phyloP scores from a whole-genome alignment of 805 yeast species.

The Wickerhamomyces hampshirensis region DNA sequence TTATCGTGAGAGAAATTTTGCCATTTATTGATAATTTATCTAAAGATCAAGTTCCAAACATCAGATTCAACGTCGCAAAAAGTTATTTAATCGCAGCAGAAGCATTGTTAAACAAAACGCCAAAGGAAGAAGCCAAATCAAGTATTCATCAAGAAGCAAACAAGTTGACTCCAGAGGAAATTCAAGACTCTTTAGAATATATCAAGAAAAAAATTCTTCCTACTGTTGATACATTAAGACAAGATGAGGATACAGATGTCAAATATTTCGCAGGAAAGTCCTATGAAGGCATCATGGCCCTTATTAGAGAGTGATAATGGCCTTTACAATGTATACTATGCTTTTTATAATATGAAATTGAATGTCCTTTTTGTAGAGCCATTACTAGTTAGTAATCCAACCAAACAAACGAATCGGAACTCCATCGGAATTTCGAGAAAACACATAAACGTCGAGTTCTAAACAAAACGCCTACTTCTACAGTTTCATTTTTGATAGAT shows the following conservation, averaged over 20 bases:
- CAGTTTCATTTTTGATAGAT: background rate
- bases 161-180: slow-evolving; percentile 9
- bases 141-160: slow-evolving; percentile 2
- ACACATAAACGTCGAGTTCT: too few species aligned
- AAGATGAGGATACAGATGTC: slow-evolving; percentile 85
- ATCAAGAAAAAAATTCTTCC: slow-evolving; percentile 55
- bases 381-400: too few species aligned
- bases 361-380: too few species aligned
- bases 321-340: too few species aligned
- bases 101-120: slow-evolving; percentile 33
- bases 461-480: too few species aligned
- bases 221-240: slow-evolving; percentile 54
- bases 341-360: too few species aligned
- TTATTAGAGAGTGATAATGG: background rate
- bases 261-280: slow-evolving; percentile 77
- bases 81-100: slow-evolving; percentile 61
- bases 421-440: too few species aligned
- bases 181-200: slow-evolving; percentile 25
- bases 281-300: slow-evolving; percentile 28
- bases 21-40: slow-evolving; percentile 75
- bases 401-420: too few species aligned
- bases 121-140: slow-evolving; percentile 12
- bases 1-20: slow-evolving; percentile 59
- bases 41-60: slow-evolving; percentile 87
- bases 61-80: slow-evolving; percentile 92